Base-by-base conservation (phyloP, 1,139 yeast genomes). In the Candida albicans region DNA sequence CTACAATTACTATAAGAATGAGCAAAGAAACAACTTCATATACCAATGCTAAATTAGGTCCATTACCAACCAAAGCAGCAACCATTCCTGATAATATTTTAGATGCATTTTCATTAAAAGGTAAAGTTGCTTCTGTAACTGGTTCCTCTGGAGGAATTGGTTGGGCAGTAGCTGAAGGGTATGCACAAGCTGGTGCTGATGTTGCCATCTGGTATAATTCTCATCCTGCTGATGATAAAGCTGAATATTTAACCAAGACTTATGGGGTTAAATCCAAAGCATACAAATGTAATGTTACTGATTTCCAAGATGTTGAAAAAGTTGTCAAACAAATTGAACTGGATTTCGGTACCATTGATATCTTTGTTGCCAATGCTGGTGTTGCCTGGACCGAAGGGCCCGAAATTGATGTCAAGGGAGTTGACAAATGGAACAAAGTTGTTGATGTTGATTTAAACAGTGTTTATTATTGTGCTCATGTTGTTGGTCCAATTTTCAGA, bases 341-440 rank as follows among this genome's bases (percentile, higher is more conserved):
- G 28, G 66, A 62, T n/a, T 73, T 73, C 48, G 63, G 67, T 13
- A 63, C 62, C 24, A 69, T 79, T 46, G 81, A 79, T 53, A 68
- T 79, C 10, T 67, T 82, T 62, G 60, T 80, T 51, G 79, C 79
- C 53, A 77, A 79, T 54, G 84, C 84, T 3, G 85, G 85, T 12
- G 69, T 77, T 46, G 66, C 68, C 34, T 50, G 59, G 44, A 61
- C 78, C 24, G 58, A 56, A n/a, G 71, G 50, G 3, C 70, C 67
- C 30, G 59, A 59, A 48, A 77, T 81, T 44, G 68, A 66, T 41
- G 71, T 64, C 49, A 61, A 58, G 14, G 59, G 61, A 45, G 77
- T 81, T 43, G 67, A 64, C 40, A 70, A 66, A 51, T 73, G 77
- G 77, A 69, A 63, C 52, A 67, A 71, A 32, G 78, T 77, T 2